Percentiles rank a stretch among this genome's conserved stretches.
These are phyloP conservation scores for Solanum stenotomum DNA, from an alignment of 257 asterid species.

Conservation along the genomic window DNA sequence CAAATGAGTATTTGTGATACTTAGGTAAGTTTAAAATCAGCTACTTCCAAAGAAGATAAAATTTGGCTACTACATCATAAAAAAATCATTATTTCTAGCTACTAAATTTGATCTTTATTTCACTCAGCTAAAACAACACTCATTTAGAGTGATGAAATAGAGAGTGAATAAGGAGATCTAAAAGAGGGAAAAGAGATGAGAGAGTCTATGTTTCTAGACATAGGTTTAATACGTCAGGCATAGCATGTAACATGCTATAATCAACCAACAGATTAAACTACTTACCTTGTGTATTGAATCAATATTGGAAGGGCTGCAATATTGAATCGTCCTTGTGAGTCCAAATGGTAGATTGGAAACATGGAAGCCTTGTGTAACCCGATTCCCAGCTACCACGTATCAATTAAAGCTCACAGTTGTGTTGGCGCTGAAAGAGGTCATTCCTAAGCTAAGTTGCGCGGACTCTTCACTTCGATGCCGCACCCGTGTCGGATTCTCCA, in stretches of 20 bases:
- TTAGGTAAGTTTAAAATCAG: neutral
- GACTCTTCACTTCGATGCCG: neutral
- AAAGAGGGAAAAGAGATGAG: neutral
- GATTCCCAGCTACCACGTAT: neutral
- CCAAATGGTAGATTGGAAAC: neutral
- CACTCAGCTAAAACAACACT: neutral
- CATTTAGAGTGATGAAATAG: neutral
- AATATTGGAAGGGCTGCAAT: neutral
- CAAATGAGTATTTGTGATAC: neutral
- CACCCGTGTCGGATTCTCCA: neutral
- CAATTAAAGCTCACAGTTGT: neutral
- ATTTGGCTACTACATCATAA: neutral
- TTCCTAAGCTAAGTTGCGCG: neutral
- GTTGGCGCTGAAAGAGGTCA: neutral
- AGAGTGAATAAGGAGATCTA: neutral
- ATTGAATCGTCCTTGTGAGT: neutral
- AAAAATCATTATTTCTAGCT: neutral
- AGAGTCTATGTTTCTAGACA: neutral
- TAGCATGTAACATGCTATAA: neutral
- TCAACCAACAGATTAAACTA: neutral
- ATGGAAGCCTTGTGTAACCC: neutral
- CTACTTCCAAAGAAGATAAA: neutral
- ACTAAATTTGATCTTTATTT: neutral
- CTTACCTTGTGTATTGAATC: neutral
- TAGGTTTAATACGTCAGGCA: neutral